These are phyloP conservation scores for Dentipellis fragilis DNA, from an alignment of 768 basidiomycete species.

Conservation along the genomic window DNA sequence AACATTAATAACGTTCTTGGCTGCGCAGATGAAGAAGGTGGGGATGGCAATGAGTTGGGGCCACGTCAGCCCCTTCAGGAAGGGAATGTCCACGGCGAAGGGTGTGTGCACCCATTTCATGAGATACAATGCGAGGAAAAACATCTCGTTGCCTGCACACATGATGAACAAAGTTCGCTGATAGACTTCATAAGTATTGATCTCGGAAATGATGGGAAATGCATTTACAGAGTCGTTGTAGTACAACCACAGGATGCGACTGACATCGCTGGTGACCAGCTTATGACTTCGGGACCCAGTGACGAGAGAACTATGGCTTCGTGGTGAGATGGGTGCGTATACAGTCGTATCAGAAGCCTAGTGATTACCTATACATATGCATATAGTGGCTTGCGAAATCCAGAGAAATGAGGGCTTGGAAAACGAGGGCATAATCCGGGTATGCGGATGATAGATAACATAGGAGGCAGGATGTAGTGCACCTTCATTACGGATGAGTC, in stretches of 20 bases:
- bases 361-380: slow-evolving; percentile 94
- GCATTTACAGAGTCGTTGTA: slow-evolving; percentile 82
- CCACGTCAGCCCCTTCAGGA: slow-evolving; percentile 48
- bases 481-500: slow-evolving; percentile 35
- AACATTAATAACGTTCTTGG: slow-evolving; percentile 89
- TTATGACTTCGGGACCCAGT: slow-evolving; percentile 94
- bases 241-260: slow-evolving; percentile 83
- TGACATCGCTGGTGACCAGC: slow-evolving; percentile 84
- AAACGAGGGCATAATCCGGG: slow-evolving; percentile 71
- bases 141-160: slow-evolving; percentile 92
- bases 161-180: slow-evolving; percentile 84
- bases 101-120: slow-evolving; percentile 77
- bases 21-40: slow-evolving; percentile 56
- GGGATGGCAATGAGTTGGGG: slow-evolving; percentile 59
- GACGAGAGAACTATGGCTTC: slow-evolving; percentile 64
- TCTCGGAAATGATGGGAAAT: neutral
- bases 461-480: slow-evolving; percentile 90
- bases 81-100: slow-evolving; percentile 28
- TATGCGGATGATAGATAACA: slow-evolving; percentile 91
- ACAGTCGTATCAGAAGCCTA: neutral
- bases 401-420: slow-evolving; percentile 92
- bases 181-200: neutral
- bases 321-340: too few relatives aligned
- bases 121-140: slow-evolving; percentile 91
- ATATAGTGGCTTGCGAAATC: slow-evolving; percentile 99